Evolutionary conservation across 2,329 filamentous ascomycete genomes (phyloP).

Genomic region (Rhytidhysteron rufulum): DNA sequence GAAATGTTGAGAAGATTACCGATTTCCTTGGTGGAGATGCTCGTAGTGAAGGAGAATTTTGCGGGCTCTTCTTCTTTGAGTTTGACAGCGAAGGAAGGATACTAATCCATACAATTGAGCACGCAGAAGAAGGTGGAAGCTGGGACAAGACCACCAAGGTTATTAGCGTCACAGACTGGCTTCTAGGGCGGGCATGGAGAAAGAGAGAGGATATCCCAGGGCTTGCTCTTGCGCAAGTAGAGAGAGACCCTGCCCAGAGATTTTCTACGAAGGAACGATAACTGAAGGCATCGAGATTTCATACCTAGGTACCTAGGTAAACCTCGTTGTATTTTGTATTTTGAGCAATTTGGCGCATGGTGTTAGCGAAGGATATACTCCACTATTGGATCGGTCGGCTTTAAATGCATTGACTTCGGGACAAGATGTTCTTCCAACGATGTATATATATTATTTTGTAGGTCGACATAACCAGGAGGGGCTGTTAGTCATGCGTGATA

Average conservation of each 20-base stretch:
- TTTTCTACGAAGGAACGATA: conserved; percentile 1
- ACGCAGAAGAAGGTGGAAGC: conserved; percentile 76
- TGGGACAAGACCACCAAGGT: conserved; percentile 84
- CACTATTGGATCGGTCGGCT: too few relatives aligned
- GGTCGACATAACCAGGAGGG: too few relatives aligned
- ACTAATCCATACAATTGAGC: conserved; percentile 86
- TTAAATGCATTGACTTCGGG: too few relatives aligned
- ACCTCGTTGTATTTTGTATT: too few relatives aligned
- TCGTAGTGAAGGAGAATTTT: conserved; percentile 64
- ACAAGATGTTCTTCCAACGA: too few relatives aligned
- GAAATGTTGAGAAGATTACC: conserved; percentile 51
- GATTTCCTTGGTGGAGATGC: conserved; percentile 53
- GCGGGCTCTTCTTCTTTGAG: conserved; percentile 89
- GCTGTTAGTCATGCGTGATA: too few relatives aligned
- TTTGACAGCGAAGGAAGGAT: conserved; percentile 87
- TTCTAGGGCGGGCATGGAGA: conserved; percentile 72
- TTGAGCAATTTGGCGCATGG: too few relatives aligned
- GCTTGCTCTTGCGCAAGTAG: conserved; percentile 35
- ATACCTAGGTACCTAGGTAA: too few relatives aligned
- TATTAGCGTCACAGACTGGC: conserved; percentile 90
- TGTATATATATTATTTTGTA: too few relatives aligned
- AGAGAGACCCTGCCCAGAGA: conserved; percentile 5
- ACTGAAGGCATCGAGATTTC: too few relatives aligned
- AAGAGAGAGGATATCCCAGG: conserved; percentile 41
- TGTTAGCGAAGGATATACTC: too few relatives aligned